These are phyloP conservation scores for Angomonas deanei DNA, from an alignment of 208 protist species.

Conservation along the genomic window DNA sequence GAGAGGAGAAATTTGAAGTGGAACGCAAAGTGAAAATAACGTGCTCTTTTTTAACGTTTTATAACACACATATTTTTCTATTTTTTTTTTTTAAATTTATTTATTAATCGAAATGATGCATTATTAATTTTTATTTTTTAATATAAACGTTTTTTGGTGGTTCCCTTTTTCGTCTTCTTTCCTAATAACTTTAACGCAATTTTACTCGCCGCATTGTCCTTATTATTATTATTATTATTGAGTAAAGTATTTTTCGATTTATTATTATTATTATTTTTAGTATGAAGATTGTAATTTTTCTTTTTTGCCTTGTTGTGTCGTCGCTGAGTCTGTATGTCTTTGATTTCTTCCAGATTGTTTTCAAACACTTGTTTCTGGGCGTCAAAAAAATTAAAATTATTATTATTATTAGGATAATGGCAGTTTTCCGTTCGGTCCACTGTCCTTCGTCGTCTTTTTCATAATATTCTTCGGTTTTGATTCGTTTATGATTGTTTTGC, in stretches of 20 bases:
- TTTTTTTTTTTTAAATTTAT: background rate
- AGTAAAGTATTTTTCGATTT: constrained; percentile 18
- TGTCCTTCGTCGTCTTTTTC: background rate
- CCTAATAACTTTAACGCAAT: background rate
- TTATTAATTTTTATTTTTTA: background rate
- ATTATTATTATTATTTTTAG: background rate
- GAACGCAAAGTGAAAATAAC: constrained; percentile 7
- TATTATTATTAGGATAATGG: constrained; percentile 3
- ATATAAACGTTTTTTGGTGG: background rate
- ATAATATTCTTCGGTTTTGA: background rate
- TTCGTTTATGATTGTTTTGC: too few relatives aligned
- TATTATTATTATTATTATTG: constrained; percentile 8
- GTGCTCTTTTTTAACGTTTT: too few relatives aligned
- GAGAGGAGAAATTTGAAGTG: constrained; percentile 5
- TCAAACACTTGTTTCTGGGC: constrained; percentile 64
- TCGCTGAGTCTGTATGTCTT: constrained; percentile 37
- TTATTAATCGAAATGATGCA: background rate
- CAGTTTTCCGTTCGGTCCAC: background rate
- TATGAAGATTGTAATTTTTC: constrained; percentile 7
- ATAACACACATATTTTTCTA: background rate
- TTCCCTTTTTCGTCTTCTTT: background rate
- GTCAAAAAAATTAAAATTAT: constrained; percentile 58
- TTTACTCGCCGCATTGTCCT: constrained; percentile 4
- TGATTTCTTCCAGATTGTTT: constrained; percentile 65
- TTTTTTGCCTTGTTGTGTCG: constrained; percentile 10